Conservation (phyloP, 2,329 filamentous ascomycete genomes). For the Botrytis elliptica region DNA sequence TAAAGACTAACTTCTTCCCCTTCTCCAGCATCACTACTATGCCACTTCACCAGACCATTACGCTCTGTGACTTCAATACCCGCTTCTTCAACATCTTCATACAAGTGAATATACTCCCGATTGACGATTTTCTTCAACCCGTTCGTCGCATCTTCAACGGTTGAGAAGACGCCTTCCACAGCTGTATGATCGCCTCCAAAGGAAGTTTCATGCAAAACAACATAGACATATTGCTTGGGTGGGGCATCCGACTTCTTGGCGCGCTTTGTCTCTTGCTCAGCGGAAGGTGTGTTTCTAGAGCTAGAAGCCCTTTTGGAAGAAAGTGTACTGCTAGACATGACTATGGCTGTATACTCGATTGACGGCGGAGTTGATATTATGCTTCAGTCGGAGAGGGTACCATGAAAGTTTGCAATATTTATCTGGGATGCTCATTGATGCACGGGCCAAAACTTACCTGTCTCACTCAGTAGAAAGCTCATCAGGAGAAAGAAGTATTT, state of each 20-base stretch:
- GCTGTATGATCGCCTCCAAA: neutral
- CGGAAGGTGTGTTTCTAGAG: neutral
- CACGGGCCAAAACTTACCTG: neutral
- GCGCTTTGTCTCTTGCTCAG: neutral
- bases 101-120: neutral
- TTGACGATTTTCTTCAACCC: neutral
- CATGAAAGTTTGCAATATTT: neutral
- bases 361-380: neutral
- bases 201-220: neutral
- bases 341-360: neutral
- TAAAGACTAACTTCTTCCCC: neutral
- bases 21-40: neutral
- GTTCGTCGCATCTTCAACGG: neutral
- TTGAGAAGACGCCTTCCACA: neutral
- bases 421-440: neutral
- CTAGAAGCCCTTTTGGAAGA: neutral
- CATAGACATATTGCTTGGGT: neutral
- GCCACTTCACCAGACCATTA: neutral
- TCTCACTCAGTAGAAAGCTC: neutral
- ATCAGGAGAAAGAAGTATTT: neutral
- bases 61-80: neutral
- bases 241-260: neutral
- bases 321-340: neutral
- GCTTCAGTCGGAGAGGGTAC: neutral
- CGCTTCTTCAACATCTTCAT: neutral